These are phyloP conservation scores for Bacidia rubella DNA, from an alignment of 495 filamentous ascomycete genomes.

Conservation along the genomic window DNA sequence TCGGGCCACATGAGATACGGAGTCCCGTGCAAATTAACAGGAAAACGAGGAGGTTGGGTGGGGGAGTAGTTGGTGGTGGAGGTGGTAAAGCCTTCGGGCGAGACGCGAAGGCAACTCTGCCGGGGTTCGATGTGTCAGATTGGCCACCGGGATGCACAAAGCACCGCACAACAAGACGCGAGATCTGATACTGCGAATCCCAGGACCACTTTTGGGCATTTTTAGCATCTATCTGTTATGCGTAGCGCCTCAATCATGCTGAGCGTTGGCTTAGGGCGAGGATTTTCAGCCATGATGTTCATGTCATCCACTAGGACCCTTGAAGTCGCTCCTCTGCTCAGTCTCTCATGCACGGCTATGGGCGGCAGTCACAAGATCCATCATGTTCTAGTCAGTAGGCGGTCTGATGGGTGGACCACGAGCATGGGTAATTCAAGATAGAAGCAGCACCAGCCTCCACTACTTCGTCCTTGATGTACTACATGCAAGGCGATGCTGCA, in stretches of 20 bases:
- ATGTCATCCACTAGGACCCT: no score
- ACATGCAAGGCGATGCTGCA: not conserved
- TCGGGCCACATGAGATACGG: not conserved
- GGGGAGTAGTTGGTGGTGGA: not conserved
- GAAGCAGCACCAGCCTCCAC: not conserved
- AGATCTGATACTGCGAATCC: not conserved
- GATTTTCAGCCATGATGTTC: not conserved
- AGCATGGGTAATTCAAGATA: not conserved
- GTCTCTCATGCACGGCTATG: not conserved
- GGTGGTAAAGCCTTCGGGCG: not conserved
- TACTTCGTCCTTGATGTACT: not conserved
- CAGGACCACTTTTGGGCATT: not conserved
- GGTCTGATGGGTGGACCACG: not conserved
- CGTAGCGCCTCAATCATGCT: not conserved
- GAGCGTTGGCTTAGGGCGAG: not conserved
- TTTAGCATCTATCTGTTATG: not conserved
- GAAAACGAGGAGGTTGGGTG: not conserved
- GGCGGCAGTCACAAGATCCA: not conserved
- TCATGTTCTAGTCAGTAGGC: not conserved
- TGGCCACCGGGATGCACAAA: not conserved
- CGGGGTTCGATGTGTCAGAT: slow-evolving; percentile 2
- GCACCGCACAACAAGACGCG: not conserved
- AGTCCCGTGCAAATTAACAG: not conserved
- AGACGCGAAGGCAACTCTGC: not conserved
- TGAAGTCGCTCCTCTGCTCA: no score